Evolutionary conservation across 169 alveolate species (phyloP).

Genomic region (Plasmodium falciparum): DNA sequence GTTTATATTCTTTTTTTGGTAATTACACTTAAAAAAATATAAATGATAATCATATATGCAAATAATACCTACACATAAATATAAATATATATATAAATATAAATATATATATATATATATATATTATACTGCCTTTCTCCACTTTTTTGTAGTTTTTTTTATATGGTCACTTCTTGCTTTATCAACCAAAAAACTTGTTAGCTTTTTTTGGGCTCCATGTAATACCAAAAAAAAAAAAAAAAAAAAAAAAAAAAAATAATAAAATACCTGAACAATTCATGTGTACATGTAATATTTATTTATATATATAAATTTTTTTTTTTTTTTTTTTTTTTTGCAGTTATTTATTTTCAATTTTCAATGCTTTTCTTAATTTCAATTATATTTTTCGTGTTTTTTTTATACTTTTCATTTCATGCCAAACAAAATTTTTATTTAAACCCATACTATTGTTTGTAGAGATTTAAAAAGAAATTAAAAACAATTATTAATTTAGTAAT

Average conservation of each 20-base stretch:
- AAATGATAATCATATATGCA: background rate
- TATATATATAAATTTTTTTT: background rate
- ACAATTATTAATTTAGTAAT: background rate
- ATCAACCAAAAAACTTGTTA: slow-evolving; percentile 13
- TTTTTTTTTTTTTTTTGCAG: slow-evolving; percentile 18
- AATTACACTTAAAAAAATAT: background rate
- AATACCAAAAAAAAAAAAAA: slow-evolving; percentile 12
- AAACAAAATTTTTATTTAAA: slow-evolving; percentile 76
- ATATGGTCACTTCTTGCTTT: slow-evolving; percentile 25
- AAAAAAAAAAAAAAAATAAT: background rate
- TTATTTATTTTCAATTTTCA: slow-evolving; percentile 18
- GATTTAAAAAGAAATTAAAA: slow-evolving; percentile 17
- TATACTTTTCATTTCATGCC: slow-evolving; percentile 10
- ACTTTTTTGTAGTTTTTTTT: slow-evolving; percentile 17
- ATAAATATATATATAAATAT: background rate
- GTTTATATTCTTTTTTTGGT: slow-evolving; percentile 27
- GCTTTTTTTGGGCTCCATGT: slow-evolving; percentile 17
- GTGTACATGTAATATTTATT: no score
- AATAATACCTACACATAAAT: background rate
- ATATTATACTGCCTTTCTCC: background rate
- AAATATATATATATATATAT: background rate
- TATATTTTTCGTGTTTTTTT: slow-evolving; percentile 9
- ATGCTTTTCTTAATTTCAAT: background rate
- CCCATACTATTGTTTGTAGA: slow-evolving; percentile 74
- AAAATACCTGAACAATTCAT: background rate